Percentiles rank a stretch among this genome's conserved stretches.
Conservation (phyloP, 1,284 basidiomycete genomes). For the Papiliotrema flavescens region DNA sequence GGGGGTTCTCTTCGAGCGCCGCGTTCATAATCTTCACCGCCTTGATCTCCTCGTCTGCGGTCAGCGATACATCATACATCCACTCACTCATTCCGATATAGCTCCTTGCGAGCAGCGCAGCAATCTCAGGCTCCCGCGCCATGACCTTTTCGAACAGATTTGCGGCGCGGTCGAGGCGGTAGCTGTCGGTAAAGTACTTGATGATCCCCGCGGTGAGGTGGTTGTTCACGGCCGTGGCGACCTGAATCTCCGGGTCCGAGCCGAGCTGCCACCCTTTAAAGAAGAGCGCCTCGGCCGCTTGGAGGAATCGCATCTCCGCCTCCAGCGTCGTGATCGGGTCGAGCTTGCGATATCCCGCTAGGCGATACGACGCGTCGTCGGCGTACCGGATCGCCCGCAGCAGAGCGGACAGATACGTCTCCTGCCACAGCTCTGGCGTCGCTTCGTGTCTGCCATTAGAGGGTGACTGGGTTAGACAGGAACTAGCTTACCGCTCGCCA, state of each 20-base stretch:
- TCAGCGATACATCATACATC: background rate
- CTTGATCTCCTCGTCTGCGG: constrained; percentile 91
- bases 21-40: constrained; percentile 89
- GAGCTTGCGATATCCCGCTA: constrained; percentile 91
- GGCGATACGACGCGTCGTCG: constrained; percentile 85
- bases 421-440: constrained; percentile 90
- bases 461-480: constrained; percentile 68
- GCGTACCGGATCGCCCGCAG: constrained; percentile 90
- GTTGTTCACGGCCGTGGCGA: constrained; percentile 95
- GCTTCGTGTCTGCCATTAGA: constrained; percentile 69
- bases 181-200: constrained; percentile 95
- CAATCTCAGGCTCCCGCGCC: constrained; percentile 81
- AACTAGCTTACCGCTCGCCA: constrained; percentile 73
- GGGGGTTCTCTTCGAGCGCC: constrained; percentile 79
- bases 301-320: constrained; percentile 82
- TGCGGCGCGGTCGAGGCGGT: constrained; percentile 79
- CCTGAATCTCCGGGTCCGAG: constrained; percentile 97
- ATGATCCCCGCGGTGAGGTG: constrained; percentile 91
- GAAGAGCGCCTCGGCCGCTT: constrained; percentile 87
- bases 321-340: constrained; percentile 91
- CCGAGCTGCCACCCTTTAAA: constrained; percentile 97
- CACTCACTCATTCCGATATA: constrained; percentile 96
- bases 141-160: constrained; percentile 92
- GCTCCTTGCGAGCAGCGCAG: constrained; percentile 78
- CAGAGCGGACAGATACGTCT: constrained; percentile 91